Evolutionary conservation across 108 stramenopile species (phyloP).

Genomic region (Craspedostauros australis): DNA sequence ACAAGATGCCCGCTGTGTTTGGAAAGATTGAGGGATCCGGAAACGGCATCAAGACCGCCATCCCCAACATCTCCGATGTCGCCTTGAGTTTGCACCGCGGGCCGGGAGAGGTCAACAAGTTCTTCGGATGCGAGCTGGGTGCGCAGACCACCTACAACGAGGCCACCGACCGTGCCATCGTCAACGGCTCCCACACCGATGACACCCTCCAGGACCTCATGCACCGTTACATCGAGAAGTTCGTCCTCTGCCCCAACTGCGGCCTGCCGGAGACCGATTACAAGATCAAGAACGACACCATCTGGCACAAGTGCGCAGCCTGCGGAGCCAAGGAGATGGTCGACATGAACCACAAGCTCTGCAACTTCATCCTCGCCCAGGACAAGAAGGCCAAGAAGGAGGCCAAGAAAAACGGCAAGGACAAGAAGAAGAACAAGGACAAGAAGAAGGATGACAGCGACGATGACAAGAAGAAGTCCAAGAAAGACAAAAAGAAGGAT

Average conservation of each 20-base stretch:
- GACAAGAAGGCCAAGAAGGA: slow-evolving; percentile 86
- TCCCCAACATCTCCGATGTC: slow-evolving; percentile 93
- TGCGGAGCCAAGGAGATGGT: slow-evolving; percentile 97
- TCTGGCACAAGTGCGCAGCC: slow-evolving; percentile 94
- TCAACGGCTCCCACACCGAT: slow-evolving; percentile 96
- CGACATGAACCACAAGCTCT: slow-evolving; percentile 97
- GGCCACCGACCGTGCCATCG: slow-evolving; percentile 92
- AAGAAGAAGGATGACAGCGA: slow-evolving; percentile 45
- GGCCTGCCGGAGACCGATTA: slow-evolving; percentile 95
- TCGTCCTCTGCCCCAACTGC: slow-evolving; percentile 97
- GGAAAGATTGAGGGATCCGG: slow-evolving; percentile 98
- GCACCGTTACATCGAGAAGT: slow-evolving; percentile 90
- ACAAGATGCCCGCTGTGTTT: slow-evolving; percentile 95
- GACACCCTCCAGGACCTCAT: slow-evolving; percentile 82
- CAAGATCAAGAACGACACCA: slow-evolving; percentile 90
- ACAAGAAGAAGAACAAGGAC: slow-evolving; percentile 45
- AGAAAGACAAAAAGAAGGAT: slow-evolving; percentile 72
- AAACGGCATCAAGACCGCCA: slow-evolving; percentile 98
- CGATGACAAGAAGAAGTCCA: slow-evolving; percentile 64
- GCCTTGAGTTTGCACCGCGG: slow-evolving; percentile 79
- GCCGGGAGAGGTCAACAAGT: slow-evolving; percentile 94
- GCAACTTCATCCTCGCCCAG: slow-evolving; percentile 85
- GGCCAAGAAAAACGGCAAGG: slow-evolving; percentile 52
- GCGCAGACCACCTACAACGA: slow-evolving; percentile 93
- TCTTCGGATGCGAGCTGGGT: slow-evolving; percentile 97